Conservation (phyloP, 169 alveolate species). For the Eimeria brunetti region DNA sequence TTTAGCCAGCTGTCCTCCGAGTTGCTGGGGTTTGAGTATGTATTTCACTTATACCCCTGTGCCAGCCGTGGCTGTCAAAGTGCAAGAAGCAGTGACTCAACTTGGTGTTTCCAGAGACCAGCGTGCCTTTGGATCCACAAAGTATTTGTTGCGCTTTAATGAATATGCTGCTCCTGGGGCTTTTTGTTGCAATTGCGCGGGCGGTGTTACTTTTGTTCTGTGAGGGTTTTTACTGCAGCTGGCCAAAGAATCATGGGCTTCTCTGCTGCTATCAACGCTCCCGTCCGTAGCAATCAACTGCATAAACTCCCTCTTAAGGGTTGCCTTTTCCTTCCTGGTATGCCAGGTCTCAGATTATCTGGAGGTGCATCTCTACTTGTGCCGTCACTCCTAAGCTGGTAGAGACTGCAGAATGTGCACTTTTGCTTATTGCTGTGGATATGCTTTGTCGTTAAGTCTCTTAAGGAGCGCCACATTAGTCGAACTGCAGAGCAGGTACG, state of each 20-base stretch:
- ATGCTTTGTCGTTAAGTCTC: slow-evolving; percentile 39
- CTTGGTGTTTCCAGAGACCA: background rate
- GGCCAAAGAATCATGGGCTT: slow-evolving; percentile 43
- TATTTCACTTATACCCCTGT: background rate
- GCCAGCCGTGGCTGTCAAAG: background rate
- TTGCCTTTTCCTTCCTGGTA: slow-evolving; percentile 39
- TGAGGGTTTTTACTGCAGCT: slow-evolving; percentile 37
- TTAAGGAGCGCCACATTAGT: slow-evolving; percentile 66
- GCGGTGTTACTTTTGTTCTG: background rate
- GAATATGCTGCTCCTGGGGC: background rate
- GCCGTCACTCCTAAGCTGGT: background rate
- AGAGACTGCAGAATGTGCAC: background rate
- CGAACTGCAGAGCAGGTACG: slow-evolving; percentile 68
- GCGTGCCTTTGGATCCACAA: background rate
- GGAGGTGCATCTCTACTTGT: background rate
- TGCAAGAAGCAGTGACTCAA: background rate
- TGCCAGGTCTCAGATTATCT: background rate
- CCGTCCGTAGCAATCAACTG: slow-evolving; percentile 56
- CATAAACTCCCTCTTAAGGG: slow-evolving; percentile 46
- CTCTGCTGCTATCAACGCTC: slow-evolving; percentile 30
- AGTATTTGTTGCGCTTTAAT: background rate
- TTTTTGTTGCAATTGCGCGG: background rate
- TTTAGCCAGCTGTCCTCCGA: background rate
- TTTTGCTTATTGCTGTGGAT: background rate
- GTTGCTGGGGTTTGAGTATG: background rate